A percentile compares a stretch with the other conserved stretches of the same genome.
phyloP scores from a whole-genome alignment of 1,284 basidiomycete species.

The Trametes polyzona region DNA sequence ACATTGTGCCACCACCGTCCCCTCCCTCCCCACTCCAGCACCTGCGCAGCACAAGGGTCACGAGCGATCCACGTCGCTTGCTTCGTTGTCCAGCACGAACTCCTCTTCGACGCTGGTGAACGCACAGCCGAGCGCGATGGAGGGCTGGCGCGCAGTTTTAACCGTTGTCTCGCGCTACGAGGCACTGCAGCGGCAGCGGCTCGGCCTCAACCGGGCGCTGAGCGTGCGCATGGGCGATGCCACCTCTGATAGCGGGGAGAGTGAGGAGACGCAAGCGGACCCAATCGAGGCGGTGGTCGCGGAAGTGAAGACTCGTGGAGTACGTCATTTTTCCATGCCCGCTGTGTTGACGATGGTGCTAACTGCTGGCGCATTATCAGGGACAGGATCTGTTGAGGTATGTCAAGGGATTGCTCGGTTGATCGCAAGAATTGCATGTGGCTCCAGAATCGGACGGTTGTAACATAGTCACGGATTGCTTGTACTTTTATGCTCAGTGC shows the following conservation, averaged over 20 bases:
- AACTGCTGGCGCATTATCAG: conserved; percentile 40
- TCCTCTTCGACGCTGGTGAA: conserved; percentile 35
- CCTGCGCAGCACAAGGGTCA: conserved; percentile 13
- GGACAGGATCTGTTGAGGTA: conserved; percentile 74
- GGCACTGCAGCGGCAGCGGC: conserved; percentile 57
- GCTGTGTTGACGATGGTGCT: background rate
- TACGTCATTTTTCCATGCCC: conserved; percentile 42
- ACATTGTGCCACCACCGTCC: conserved; percentile 69
- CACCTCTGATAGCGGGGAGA: conserved; percentile 20
- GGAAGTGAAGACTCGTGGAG: conserved; percentile 72
- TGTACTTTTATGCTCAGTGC: background rate
- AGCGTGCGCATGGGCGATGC: conserved; percentile 16
- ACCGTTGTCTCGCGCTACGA: conserved; percentile 67
- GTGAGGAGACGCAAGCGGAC: conserved; percentile 47
- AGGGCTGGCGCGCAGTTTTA: conserved; percentile 79
- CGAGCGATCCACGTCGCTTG: conserved; percentile 31
- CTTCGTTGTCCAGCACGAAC: conserved; percentile 31
- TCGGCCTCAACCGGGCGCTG: conserved; percentile 35
- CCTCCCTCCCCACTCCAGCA: conserved; percentile 51
- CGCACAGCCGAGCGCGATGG: conserved; percentile 45
- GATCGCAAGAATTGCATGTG: conserved; percentile 18
- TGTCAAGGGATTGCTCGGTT: conserved; percentile 69
- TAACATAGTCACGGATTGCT: background rate
- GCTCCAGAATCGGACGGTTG: conserved; percentile 5
- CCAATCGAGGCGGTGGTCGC: conserved; percentile 74